These are phyloP conservation scores for Lycium ferocissimum DNA, from an alignment of 257 asterid species.

Conservation along the genomic window DNA sequence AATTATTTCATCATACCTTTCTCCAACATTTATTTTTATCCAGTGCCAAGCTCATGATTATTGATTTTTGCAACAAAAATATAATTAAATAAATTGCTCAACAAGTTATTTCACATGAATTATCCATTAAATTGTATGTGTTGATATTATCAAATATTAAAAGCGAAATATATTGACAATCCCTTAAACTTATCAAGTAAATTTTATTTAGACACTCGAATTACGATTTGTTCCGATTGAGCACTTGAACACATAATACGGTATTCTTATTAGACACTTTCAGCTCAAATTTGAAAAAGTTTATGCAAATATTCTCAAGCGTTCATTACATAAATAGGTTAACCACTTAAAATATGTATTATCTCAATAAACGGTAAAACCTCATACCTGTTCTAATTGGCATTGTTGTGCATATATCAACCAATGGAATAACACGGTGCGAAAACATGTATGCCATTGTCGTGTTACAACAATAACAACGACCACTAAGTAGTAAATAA, in stretches of 20 bases:
- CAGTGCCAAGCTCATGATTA: too few species aligned
- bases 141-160: not conserved
- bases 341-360: too few species aligned
- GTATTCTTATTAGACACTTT: not conserved
- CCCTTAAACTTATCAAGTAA: fast-evolving
- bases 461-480: too few species aligned
- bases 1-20: slow-evolving; percentile 9
- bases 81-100: not conserved
- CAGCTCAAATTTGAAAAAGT: not conserved
- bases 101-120: not conserved
- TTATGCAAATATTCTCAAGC: not conserved
- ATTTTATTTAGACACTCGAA: not conserved
- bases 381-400: too few species aligned
- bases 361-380: too few species aligned
- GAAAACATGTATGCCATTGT: too few species aligned
- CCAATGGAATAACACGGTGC: too few species aligned
- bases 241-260: fast-evolving
- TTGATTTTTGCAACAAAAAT: not conserved
- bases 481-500: too few species aligned
- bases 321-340: not conserved
- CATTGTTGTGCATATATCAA: too few species aligned
- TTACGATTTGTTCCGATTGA: not conserved
- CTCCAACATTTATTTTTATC: not conserved
- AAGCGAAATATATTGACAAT: not conserved
- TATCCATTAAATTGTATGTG: not conserved